These are phyloP conservation scores for Aspergillus neotritici DNA, from an alignment of 2,329 filamentous ascomycete species.

Conservation along the genomic window DNA sequence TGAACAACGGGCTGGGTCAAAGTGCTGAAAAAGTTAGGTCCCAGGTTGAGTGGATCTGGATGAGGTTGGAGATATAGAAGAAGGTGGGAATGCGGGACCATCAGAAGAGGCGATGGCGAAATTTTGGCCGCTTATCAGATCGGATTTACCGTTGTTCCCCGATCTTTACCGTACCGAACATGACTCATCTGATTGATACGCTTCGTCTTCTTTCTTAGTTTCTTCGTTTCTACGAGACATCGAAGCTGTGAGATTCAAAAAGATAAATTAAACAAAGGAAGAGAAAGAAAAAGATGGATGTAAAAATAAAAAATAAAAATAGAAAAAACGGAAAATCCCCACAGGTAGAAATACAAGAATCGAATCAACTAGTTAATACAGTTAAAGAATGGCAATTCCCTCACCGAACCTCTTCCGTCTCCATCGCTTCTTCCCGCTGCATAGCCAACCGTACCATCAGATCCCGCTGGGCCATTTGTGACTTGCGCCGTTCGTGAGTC, in stretches of 20 bases:
- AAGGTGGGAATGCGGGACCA: slow-evolving; percentile 9
- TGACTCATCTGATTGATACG: not conserved
- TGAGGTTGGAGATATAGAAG: slow-evolving; percentile 5
- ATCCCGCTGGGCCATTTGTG: slow-evolving; percentile 32
- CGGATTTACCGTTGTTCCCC: slow-evolving; percentile 4
- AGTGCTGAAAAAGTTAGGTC: not conserved
- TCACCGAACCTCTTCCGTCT: slow-evolving; percentile 23
- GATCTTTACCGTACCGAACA: not conserved
- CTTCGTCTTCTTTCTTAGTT: no score
- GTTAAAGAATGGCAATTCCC: slow-evolving; percentile 6
- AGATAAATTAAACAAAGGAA: not conserved
- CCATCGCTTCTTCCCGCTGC: slow-evolving; percentile 38
- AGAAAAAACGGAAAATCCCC: not conserved
- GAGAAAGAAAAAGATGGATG: no score
- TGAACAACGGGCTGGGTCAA: not conserved
- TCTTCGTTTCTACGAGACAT: no score
- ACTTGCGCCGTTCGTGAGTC: slow-evolving; percentile 25
- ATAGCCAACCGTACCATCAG: slow-evolving; percentile 31
- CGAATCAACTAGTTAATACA: slow-evolving; percentile 11
- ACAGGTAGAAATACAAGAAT: no score
- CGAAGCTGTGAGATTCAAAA: no score
- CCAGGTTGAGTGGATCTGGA: not conserved
- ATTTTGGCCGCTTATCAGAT: slow-evolving; percentile 31
- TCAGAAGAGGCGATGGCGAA: slow-evolving; percentile 14
- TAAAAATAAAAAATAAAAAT: not conserved